Conservation (phyloP, 108 stramenopile genomes). For the Thalassiosira profunda region DNA sequence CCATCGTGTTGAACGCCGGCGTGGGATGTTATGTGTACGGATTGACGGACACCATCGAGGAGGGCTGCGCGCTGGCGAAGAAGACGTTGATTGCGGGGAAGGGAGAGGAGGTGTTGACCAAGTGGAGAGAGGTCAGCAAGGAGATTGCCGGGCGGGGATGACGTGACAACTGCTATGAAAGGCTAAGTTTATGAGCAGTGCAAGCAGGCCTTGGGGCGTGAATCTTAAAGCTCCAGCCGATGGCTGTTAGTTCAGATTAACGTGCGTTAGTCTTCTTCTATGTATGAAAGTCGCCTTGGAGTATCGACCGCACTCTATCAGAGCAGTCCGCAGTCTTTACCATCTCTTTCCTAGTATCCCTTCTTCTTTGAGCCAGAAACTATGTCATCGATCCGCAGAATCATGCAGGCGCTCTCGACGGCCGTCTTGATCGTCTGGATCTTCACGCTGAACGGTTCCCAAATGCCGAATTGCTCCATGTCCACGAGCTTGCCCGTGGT, state of each 20-base stretch:
- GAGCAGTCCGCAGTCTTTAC: neutral
- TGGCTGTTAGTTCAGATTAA: neutral
- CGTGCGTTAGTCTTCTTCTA: neutral
- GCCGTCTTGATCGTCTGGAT: slow-evolving; percentile 99
- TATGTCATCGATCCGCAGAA: slow-evolving; percentile 98
- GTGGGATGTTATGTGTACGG: slow-evolving; percentile 98
- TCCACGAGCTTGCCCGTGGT: slow-evolving; percentile 95
- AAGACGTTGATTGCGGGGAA: slow-evolving; percentile 80
- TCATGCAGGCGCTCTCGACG: slow-evolving; percentile 98
- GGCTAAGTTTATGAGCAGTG: neutral
- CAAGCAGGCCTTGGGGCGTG: neutral
- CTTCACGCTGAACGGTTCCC: slow-evolving; percentile 99
- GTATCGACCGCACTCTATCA: too few species aligned
- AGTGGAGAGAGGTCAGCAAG: slow-evolving; percentile 81
- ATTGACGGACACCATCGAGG: slow-evolving; percentile 83
- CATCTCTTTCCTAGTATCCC: slow-evolving; percentile 15
- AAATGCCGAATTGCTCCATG: slow-evolving; percentile 97
- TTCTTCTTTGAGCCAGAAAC: slow-evolving; percentile 97
- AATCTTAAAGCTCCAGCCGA: neutral
- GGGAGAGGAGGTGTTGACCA: slow-evolving; percentile 67
- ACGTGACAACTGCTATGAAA: neutral
- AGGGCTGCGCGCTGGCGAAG: slow-evolving; percentile 87
- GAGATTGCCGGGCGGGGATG: slow-evolving; percentile 59
- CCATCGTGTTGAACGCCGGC: slow-evolving; percentile 98
- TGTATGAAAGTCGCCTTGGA: neutral